A percentile compares a stretch with the other conserved stretches of the same genome.
phyloP scores from a whole-genome alignment of 306 rosid genomes.

The Mucuna pruriens region DNA sequence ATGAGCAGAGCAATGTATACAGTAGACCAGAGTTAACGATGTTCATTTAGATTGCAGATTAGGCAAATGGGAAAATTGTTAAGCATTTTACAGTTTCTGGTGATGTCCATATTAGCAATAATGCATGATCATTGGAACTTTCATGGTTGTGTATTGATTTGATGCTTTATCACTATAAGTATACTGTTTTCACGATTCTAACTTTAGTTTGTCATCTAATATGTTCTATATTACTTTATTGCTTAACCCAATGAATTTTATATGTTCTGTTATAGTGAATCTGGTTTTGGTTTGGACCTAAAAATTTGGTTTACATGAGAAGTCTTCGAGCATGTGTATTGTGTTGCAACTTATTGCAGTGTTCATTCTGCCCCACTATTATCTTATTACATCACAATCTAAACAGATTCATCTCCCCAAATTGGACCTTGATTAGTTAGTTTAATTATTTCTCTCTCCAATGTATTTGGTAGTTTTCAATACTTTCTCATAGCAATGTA shows the following conservation, averaged over 20 bases:
- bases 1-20: constrained; percentile 48
- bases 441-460: not conserved
- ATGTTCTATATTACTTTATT: not conserved
- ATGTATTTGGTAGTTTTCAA: constrained; percentile 14
- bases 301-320: not conserved
- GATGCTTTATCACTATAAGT: not conserved
- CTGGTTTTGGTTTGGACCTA: not conserved
- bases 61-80: not conserved
- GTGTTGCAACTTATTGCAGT: not conserved
- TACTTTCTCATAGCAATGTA: constrained; percentile 19
- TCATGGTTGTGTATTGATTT: too few relatives aligned
- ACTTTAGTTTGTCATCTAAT: not conserved
- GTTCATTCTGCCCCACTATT: not conserved
- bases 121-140: not conserved
- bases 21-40: constrained; percentile 44
- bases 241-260: not conserved
- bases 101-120: constrained; percentile 6
- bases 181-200: not conserved
- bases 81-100: not conserved
- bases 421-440: not conserved
- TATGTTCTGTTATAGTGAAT: not conserved
- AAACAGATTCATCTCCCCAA: not conserved
- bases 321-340: not conserved
- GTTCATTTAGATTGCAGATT: constrained; percentile 38
- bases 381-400: not conserved